Percentiles rank a stretch among this genome's conserved stretches.
phyloP scores from a whole-genome alignment of 2,329 filamentous ascomycete genomes.

The Fusarium citri region DNA sequence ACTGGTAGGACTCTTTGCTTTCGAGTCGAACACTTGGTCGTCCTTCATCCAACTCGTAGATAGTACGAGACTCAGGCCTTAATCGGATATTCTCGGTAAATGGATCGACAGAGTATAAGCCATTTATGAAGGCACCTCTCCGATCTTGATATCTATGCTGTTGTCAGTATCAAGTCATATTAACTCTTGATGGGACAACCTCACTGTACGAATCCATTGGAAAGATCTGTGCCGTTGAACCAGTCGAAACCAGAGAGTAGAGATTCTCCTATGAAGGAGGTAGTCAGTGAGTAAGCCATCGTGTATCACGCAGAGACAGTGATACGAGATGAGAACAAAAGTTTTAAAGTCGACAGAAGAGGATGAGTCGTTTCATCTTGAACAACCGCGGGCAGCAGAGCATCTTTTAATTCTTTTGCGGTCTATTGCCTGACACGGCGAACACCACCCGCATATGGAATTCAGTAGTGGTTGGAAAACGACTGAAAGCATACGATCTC shows the following conservation, averaged over 20 bases:
- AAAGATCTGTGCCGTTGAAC: slow-evolving; percentile 67
- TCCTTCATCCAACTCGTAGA: slow-evolving; percentile 54
- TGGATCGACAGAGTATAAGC: slow-evolving; percentile 58
- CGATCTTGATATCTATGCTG: slow-evolving; percentile 57
- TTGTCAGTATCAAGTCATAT: slow-evolving; percentile 34
- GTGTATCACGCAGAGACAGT: slow-evolving; percentile 14
- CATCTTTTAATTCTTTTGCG: slow-evolving; percentile 39
- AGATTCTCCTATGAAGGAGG: slow-evolving; percentile 57
- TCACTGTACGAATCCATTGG: slow-evolving; percentile 75
- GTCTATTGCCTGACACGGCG: slow-evolving; percentile 15
- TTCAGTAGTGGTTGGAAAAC: slow-evolving; percentile 32
- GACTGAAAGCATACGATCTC: slow-evolving; percentile 37
- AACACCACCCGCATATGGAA: slow-evolving; percentile 36
- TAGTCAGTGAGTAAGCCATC: slow-evolving; percentile 57
- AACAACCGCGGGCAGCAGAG: slow-evolving; percentile 16
- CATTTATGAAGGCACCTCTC: slow-evolving; percentile 53
- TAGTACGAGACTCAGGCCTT: slow-evolving; percentile 57
- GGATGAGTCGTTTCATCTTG: slow-evolving; percentile 12
- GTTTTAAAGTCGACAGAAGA: slow-evolving; percentile 10
- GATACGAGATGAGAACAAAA: slow-evolving; percentile 16
- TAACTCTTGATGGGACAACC: slow-evolving; percentile 48
- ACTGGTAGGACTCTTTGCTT: slow-evolving; percentile 71
- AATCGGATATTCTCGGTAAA: slow-evolving; percentile 58
- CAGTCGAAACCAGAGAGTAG: slow-evolving; percentile 63
- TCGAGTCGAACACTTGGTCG: slow-evolving; percentile 73